Evolutionary conservation across 2,329 filamentous ascomycete genomes (phyloP).

Genomic region (Neopestalotiopsis clavispora): DNA sequence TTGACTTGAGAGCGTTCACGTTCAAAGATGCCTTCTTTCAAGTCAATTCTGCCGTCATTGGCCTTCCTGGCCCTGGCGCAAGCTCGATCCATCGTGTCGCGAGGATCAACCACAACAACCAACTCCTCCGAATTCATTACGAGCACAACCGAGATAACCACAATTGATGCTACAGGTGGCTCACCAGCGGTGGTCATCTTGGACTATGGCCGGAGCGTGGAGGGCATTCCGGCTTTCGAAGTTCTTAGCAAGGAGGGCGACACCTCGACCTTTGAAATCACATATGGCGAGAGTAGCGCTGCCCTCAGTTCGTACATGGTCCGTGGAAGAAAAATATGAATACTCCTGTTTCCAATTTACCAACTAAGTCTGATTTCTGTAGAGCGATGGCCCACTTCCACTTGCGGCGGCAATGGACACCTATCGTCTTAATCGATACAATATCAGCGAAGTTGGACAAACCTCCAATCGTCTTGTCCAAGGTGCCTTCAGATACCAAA

Average conservation of each 20-base stretch:
- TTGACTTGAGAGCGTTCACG: neutral
- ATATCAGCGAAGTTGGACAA: conserved; percentile 30
- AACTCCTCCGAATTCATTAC: conserved; percentile 4
- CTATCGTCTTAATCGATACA: conserved; percentile 40
- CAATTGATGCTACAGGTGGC: neutral
- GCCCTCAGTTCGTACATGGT: conserved; percentile 23
- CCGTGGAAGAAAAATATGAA: neutral
- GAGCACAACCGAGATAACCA: conserved; percentile 3
- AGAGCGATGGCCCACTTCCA: conserved; percentile 38
- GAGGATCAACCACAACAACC: neutral
- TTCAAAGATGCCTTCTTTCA: neutral
- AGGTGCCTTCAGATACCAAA: conserved; percentile 42
- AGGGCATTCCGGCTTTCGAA: conserved; percentile 23
- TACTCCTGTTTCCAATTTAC: neutral
- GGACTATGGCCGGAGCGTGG: conserved; percentile 20
- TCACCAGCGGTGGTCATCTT: conserved; percentile 9
- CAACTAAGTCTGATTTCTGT: conserved; percentile 3
- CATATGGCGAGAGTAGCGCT: conserved; percentile 20
- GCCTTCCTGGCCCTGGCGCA: conserved; percentile 4
- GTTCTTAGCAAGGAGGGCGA: conserved; percentile 20
- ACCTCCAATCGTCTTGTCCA: conserved; percentile 40
- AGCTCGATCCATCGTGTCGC: neutral
- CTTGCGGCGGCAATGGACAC: conserved; percentile 43
- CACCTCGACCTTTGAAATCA: conserved; percentile 23
- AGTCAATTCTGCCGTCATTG: neutral